Evolutionary conservation across 2,329 filamentous ascomycete species (phyloP).

Genomic region (Aspergillus melleus): DNA sequence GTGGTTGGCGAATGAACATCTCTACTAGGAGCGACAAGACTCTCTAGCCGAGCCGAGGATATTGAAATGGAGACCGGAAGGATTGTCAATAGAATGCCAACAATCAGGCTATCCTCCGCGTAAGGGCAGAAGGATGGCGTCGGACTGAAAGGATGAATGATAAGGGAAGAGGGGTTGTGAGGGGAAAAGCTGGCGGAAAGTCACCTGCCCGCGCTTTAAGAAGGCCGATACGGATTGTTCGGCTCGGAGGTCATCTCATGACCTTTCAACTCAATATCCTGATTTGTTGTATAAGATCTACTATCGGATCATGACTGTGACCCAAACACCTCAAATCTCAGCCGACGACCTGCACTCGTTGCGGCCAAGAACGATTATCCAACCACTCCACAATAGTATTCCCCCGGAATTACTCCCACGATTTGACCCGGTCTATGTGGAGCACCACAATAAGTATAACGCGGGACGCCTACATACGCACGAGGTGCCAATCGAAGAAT

Average conservation of each 20-base stretch:
- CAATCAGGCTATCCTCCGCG: background rate
- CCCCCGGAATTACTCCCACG: constrained; percentile 36
- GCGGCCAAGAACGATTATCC: constrained; percentile 22
- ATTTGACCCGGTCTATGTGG: constrained; percentile 44
- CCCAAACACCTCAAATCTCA: constrained; percentile 11
- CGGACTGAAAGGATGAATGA: background rate
- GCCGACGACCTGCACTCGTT: constrained; percentile 27
- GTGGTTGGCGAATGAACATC: background rate
- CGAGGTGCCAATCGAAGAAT: constrained; percentile 42
- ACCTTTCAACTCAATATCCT: background rate
- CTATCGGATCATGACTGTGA: constrained; percentile 1
- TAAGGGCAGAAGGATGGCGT: background rate
- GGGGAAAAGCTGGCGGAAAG: background rate
- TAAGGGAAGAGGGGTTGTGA: constrained; percentile 2
- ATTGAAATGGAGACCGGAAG: background rate
- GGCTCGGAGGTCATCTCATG: background rate
- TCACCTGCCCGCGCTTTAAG: background rate
- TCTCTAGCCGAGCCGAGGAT: background rate
- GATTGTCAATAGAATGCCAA: background rate
- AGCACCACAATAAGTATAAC: constrained; percentile 46
- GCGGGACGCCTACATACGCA: constrained; percentile 44
- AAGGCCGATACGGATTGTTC: background rate
- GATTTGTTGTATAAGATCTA: background rate
- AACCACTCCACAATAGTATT: constrained; percentile 46
- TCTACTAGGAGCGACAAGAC: background rate